Evolutionary conservation across 345 rosid genomes (phyloP).

Genomic region (Euphorbia pulcherrima): DNA sequence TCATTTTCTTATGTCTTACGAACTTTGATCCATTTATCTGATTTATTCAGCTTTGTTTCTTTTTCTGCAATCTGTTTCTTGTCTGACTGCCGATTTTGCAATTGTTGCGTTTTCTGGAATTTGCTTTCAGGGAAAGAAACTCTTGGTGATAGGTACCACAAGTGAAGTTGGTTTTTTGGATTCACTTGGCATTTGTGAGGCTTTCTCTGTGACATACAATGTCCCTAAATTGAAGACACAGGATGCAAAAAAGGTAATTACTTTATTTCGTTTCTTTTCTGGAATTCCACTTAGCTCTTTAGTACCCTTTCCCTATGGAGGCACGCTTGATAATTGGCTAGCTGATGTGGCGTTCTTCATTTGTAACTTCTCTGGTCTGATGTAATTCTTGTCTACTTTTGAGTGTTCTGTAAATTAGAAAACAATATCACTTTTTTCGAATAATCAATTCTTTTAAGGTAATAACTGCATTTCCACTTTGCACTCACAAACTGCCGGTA

Average conservation of each 20-base stretch:
- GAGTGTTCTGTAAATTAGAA: background rate
- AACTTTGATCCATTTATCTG: background rate
- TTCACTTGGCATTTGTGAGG: slow-evolving; percentile 62
- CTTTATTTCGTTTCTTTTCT: background rate
- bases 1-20: background rate
- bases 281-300: background rate
- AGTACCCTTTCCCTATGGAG: background rate
- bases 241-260: slow-evolving; percentile 76
- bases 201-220: slow-evolving; percentile 69
- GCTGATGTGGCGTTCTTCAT: background rate
- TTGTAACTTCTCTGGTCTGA: background rate
- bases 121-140: slow-evolving; percentile 71
- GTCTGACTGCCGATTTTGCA: background rate
- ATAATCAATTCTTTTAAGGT: background rate
- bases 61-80: background rate
- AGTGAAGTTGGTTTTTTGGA: slow-evolving; percentile 82
- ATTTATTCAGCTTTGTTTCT: background rate
- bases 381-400: background rate
- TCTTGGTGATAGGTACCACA: slow-evolving; percentile 87
- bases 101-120: slow-evolving; percentile 6
- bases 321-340: background rate
- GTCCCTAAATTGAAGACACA: slow-evolving; percentile 65
- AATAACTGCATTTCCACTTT: too few species aligned
- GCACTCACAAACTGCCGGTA: background rate
- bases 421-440: background rate